Evolutionary conservation across 2,329 filamentous ascomycete species (phyloP), one percentile per base, ranked within the genome.

Genomic region (Phaeomoniella chlamydospora): DNA sequence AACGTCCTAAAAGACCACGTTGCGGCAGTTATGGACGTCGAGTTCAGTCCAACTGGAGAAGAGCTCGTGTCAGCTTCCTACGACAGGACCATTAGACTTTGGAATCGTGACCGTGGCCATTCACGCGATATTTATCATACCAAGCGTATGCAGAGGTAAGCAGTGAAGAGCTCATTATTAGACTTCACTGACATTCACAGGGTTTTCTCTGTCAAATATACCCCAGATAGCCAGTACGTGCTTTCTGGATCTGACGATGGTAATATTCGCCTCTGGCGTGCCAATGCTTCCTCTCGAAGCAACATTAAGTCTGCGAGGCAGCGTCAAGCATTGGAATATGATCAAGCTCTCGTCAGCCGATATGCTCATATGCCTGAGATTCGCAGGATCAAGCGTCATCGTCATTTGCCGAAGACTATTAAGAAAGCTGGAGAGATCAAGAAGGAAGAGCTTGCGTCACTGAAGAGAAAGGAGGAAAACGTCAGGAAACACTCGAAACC

Each of bases 351-450:
- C 40, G 75, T 84, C 49, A 69, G 84, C 50, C 69, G 87, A 44
- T 98, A 86, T 62, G 73, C 77, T 43, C 90, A 98, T 58, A 94
- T 98, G 87, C 90, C 90, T 34, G 88, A 98, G 61, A 82, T 98
- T 47, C 74, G 77, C 49, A 74, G 92, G 37, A 98, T 98, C 57
- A 79, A 79, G 50, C 73, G 86, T 36, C 90, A 98, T 59, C 75
- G 90, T 43, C 90, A 96, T 60, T 63, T 94, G 42, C 90, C 90
- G 14, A 84, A 86, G 67, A 76, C 86, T 39, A 76, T 96, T 45
- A 94, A 94, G 77, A 96, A 94, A 73, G 88, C 88, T 3, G 77
- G 72, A 34, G 82, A 94, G 66, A 96, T 96, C 62, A 98, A 98
- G 74, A 64, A 65, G 39, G 85, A 92, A 53, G 90, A 96, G 58